Evolutionary conservation across 75 land plant species (phyloP).

Genomic region (Pinus tabuliformis): DNA sequence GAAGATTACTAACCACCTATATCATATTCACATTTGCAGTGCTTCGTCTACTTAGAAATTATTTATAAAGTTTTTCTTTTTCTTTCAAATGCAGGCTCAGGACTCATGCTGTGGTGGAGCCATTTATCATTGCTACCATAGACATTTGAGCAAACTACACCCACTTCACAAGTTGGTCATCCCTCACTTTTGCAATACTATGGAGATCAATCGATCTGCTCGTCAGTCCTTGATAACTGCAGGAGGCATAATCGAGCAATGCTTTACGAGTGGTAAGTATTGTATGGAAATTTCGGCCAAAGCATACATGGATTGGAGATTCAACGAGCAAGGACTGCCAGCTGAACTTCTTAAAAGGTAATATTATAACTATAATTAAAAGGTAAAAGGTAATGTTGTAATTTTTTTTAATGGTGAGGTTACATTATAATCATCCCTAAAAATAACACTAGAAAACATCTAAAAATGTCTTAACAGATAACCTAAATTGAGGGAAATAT

Average conservation of each 20-base stretch:
- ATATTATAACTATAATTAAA: too few species aligned
- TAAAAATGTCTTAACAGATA: too few species aligned
- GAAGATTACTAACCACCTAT: too few species aligned
- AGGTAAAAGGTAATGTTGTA: too few species aligned
- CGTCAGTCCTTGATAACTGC: constrained; percentile 51
- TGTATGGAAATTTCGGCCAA: constrained; percentile 60
- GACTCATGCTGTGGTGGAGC: constrained; percentile 66
- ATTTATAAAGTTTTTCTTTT: background rate
- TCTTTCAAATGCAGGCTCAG: constrained; percentile 27
- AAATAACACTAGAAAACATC: too few species aligned
- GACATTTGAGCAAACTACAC: constrained; percentile 69
- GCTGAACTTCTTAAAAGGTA: constrained; percentile 63
- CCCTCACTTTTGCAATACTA: constrained; percentile 76
- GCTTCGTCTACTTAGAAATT: too few species aligned
- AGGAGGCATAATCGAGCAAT: constrained; percentile 50
- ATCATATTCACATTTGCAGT: too few species aligned
- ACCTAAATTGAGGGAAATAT: too few species aligned
- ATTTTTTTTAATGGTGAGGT: too few species aligned
- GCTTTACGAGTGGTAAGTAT: constrained; percentile 35
- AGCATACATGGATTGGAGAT: constrained; percentile 59
- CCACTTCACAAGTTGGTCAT: constrained; percentile 62
- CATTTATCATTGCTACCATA: constrained; percentile 68
- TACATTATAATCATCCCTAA: too few species aligned
- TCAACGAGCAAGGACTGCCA: constrained; percentile 59
- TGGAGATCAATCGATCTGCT: constrained; percentile 69